Evolutionary conservation across 179 eudicot genomes (phyloP).

Genomic region (Amaranthus tricolor): DNA sequence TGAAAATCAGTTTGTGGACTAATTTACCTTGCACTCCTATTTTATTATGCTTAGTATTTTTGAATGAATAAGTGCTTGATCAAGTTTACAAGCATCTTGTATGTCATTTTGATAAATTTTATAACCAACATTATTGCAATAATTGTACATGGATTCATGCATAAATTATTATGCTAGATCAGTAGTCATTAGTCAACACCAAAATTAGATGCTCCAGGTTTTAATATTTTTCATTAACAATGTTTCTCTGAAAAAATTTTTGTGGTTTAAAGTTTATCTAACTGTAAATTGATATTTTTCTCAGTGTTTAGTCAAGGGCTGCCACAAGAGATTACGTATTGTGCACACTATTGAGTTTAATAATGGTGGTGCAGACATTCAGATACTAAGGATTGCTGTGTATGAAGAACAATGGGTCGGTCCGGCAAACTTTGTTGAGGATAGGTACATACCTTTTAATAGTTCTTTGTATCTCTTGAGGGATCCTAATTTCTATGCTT

Average conservation of each 20-base stretch:
- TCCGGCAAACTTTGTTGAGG: conserved; percentile 64
- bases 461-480: not conserved
- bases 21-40: not conserved
- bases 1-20: conserved; percentile 1
- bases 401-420: conserved; percentile 96
- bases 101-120: not conserved
- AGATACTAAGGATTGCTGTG: conserved; percentile 88
- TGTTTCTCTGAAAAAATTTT: not conserved
- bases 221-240: not conserved
- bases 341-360: conserved; percentile 94
- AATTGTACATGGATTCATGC: not conserved
- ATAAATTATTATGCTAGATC: not conserved
- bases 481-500: not conserved
- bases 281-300: conserved; percentile 24
- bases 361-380: conserved; percentile 85
- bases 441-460: conserved; percentile 48
- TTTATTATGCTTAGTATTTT: not conserved
- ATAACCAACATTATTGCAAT: no score
- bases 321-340: conserved; percentile 91
- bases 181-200: not conserved
- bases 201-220: not conserved
- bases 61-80: not conserved
- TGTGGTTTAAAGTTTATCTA: not conserved
- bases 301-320: conserved; percentile 98
- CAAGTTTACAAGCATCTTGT: not conserved